Conservation (phyloP, 768 basidiomycete species). For the Lepiota brunneoincarnata region DNA sequence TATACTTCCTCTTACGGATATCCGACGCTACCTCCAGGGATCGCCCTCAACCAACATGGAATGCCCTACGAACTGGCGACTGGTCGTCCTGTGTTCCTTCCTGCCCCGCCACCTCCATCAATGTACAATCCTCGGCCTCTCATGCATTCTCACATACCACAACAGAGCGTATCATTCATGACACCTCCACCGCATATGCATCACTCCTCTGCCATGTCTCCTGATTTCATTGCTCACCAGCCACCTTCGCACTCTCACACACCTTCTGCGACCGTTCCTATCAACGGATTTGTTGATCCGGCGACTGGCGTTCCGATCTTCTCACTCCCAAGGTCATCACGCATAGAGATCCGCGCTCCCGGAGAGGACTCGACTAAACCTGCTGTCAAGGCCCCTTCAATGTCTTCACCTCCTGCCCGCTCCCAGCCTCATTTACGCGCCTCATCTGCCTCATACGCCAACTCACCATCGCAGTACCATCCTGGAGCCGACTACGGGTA, state of each 20-base stretch:
- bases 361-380: constrained; percentile 31
- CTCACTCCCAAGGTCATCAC: constrained; percentile 68
- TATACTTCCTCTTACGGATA: constrained; percentile 71
- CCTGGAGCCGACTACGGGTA: constrained; percentile 24
- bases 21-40: constrained; percentile 66
- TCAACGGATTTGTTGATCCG: constrained; percentile 65
- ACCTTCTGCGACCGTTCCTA: constrained; percentile 57
- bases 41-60: constrained; percentile 72
- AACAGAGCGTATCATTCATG: constrained; percentile 40
- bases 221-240: constrained; percentile 53
- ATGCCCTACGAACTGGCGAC: constrained; percentile 82
- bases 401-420: constrained; percentile 20
- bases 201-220: constrained; percentile 56
- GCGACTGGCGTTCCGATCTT: constrained; percentile 69
- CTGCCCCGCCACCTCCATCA: constrained; percentile 46
- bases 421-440: constrained; percentile 44
- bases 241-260: constrained; percentile 15
- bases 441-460: constrained; percentile 43
- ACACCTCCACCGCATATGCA: constrained; percentile 61
- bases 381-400: constrained; percentile 26
- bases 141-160: constrained; percentile 51
- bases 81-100: constrained; percentile 75
- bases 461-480: constrained; percentile 32
- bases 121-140: constrained; percentile 70
- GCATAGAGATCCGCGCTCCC: constrained; percentile 73